Conservation (phyloP, 2,329 filamentous ascomycete genomes). For the Xylariaceae sp. region DNA sequence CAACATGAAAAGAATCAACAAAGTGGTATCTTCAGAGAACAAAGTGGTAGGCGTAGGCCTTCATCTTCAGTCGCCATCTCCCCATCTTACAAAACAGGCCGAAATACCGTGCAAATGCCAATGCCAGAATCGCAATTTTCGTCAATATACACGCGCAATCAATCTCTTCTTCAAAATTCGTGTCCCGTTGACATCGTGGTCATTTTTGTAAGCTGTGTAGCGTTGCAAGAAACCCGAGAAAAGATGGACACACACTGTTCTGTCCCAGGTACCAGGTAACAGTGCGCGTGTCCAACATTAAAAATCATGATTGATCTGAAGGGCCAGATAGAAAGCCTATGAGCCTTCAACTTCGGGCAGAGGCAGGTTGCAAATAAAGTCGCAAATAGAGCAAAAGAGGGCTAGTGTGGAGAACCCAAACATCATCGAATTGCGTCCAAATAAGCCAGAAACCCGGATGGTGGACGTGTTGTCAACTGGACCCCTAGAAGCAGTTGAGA, state of each 20-base stretch:
- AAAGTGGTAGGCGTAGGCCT: slow-evolving; percentile 19
- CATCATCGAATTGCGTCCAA: too few relatives aligned
- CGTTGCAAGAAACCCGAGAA: slow-evolving; percentile 13
- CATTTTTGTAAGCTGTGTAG: slow-evolving; percentile 14
- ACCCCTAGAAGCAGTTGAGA: slow-evolving; percentile 97
- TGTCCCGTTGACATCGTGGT: slow-evolving; percentile 28
- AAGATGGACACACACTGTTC: slow-evolving; percentile 15
- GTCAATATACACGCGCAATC: slow-evolving; percentile 24
- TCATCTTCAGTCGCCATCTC: slow-evolving; percentile 17
- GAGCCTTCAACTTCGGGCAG: too few relatives aligned
- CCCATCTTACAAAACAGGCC: too few relatives aligned
- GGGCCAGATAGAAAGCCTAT: too few relatives aligned
- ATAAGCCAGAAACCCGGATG: too few relatives aligned
- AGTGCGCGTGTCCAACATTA: too few relatives aligned
- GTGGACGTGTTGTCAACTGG: too few relatives aligned
- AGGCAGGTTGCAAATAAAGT: too few relatives aligned
- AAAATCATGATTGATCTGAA: too few relatives aligned
- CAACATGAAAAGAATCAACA: slow-evolving; percentile 13
- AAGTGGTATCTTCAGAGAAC: slow-evolving; percentile 28
- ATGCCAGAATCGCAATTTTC: slow-evolving; percentile 13
- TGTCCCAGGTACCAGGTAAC: too few relatives aligned
- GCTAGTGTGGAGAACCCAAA: too few relatives aligned
- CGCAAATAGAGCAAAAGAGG: too few relatives aligned
- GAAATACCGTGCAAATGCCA: slow-evolving; percentile 6
- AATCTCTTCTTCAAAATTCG: slow-evolving; percentile 25